Conservation (phyloP, 2,329 filamentous ascomycete species). For the Fusarium sp. region DNA sequence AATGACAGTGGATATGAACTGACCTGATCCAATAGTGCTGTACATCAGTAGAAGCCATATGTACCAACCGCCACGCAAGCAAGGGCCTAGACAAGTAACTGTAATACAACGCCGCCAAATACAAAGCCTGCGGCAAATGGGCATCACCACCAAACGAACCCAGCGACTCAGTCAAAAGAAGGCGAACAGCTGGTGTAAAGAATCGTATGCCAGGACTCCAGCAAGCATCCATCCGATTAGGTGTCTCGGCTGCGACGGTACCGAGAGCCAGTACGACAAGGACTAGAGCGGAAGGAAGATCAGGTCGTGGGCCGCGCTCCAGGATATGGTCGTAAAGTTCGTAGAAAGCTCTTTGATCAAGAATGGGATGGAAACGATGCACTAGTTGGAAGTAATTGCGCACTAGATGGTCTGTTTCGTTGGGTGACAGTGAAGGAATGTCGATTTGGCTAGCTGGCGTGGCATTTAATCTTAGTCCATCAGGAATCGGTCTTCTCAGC, state of each 20-base stretch:
- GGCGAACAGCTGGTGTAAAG: conserved; percentile 27
- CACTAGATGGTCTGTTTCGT: conserved; percentile 23
- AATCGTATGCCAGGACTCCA: conserved; percentile 31
- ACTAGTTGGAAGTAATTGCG: conserved; percentile 34
- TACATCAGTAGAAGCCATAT: conserved; percentile 38
- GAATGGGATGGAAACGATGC: conserved; percentile 33
- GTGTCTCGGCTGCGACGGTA: conserved; percentile 24
- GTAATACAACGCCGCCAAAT: conserved; percentile 36
- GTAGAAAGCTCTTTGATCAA: conserved; percentile 25
- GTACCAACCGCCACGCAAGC: conserved; percentile 36
- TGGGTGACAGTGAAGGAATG: conserved; percentile 3
- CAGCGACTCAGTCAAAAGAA: conserved; percentile 28
- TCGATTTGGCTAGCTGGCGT: conserved; percentile 25
- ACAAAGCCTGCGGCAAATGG: conserved; percentile 32
- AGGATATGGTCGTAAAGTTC: conserved; percentile 14
- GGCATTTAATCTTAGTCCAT: conserved; percentile 15
- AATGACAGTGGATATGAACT: too few relatives aligned
- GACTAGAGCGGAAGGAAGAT: conserved; percentile 26
- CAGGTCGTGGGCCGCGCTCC: conserved; percentile 1
- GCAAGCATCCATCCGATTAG: conserved; percentile 5
- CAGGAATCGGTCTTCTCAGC: conserved; percentile 22
- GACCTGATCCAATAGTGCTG: conserved; percentile 42
- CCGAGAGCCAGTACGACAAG: conserved; percentile 30
- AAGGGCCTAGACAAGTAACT: conserved; percentile 38
- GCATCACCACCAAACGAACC: conserved; percentile 35